Evolutionary conservation across 495 filamentous ascomycete genomes (phyloP).

Genomic region (Clohesyomyces aquaticus): DNA sequence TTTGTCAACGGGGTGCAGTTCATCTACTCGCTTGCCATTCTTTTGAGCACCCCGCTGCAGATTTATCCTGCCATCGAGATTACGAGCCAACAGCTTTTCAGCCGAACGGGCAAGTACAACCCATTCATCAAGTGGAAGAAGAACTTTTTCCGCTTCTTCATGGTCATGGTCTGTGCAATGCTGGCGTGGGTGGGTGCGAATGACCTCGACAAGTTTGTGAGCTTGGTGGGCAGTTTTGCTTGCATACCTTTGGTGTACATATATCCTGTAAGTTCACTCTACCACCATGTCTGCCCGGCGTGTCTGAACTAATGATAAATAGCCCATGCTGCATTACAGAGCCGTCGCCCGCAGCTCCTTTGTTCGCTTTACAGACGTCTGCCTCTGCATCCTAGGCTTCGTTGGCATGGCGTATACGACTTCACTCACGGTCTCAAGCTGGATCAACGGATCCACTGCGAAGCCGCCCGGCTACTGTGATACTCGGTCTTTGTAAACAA

Average conservation of each 20-base stretch:
- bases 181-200: conserved; percentile 91
- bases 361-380: conserved; percentile 70
- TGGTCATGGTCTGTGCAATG: conserved; percentile 81
- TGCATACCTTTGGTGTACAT: conserved; percentile 98
- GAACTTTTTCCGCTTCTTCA: conserved; percentile 90
- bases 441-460: conserved; percentile 59
- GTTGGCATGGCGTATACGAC: conserved; percentile 91
- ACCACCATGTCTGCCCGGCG: neutral
- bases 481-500: conserved; percentile 7
- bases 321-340: conserved; percentile 87
- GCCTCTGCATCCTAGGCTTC: conserved; percentile 77
- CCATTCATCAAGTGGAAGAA: conserved; percentile 98
- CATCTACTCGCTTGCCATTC: conserved; percentile 90
- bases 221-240: conserved; percentile 93
- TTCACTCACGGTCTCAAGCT: conserved; percentile 77
- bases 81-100: conserved; percentile 71
- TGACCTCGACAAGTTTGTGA: conserved; percentile 95
- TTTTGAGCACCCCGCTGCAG: conserved; percentile 90
- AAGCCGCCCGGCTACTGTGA: conserved; percentile 65
- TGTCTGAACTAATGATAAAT: conserved; percentile 1
- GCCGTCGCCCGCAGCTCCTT: conserved; percentile 68
- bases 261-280: conserved; percentile 74
- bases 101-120: conserved; percentile 91
- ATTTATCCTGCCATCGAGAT: conserved; percentile 95
- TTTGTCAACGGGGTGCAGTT: conserved; percentile 96